A percentile compares a stretch with the other conserved stretches of the same genome.
phyloP scores from a whole-genome alignment of 1,284 basidiomycete species.

The Peniophora sp. region DNA sequence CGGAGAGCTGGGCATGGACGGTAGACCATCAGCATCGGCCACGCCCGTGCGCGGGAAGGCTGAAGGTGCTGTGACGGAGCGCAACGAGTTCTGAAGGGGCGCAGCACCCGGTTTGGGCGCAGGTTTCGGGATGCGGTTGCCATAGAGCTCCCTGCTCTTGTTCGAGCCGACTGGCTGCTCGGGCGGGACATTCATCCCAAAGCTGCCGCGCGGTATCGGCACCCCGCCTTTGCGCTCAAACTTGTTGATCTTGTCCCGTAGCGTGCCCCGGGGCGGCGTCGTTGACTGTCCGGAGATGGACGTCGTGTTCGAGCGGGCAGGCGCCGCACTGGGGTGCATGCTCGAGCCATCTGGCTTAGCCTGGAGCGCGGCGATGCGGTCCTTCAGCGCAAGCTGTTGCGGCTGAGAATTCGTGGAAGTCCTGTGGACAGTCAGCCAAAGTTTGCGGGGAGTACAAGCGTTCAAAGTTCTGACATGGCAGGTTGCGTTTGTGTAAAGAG shows the following conservation, averaged over 20 bases:
- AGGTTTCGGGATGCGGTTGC: conserved; percentile 55
- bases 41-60: background rate
- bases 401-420: background rate
- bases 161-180: conserved; percentile 33
- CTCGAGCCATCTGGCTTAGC: conserved; percentile 35
- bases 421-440: no score
- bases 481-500: no score
- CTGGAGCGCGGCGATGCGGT: conserved; percentile 69
- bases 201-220: conserved; percentile 66
- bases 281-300: conserved; percentile 7
- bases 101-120: conserved; percentile 18
- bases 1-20: background rate
- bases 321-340: conserved; percentile 11
- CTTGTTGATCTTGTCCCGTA: conserved; percentile 67
- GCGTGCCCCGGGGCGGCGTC: conserved; percentile 22
- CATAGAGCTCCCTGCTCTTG: conserved; percentile 58
- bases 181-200: conserved; percentile 60
- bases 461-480: no score
- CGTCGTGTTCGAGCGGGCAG: background rate
- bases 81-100: conserved; percentile 10
- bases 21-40: background rate
- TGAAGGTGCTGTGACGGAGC: background rate
- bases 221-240: conserved; percentile 71
- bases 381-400: conserved; percentile 47
- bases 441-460: no score